A percentile compares a stretch with the other conserved stretches of the same genome.
These are phyloP conservation scores for Phytophthora syringae DNA, from an alignment of 352 stramenopile species.

Conservation along the genomic window DNA sequence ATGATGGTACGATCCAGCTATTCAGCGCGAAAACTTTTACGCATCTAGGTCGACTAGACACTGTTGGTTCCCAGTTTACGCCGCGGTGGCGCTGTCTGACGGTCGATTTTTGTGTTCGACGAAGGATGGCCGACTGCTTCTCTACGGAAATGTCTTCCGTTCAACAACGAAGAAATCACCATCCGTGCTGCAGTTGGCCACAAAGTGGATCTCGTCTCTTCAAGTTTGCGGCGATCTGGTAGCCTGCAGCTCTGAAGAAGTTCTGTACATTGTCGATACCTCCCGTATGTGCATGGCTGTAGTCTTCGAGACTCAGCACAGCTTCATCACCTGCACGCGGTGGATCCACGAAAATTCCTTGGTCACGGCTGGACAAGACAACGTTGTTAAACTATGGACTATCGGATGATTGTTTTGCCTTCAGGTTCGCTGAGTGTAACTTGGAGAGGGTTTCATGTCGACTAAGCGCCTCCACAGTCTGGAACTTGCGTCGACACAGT, in stretches of 20 bases:
- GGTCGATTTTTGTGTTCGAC: constrained; percentile 66
- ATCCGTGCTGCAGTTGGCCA: constrained; percentile 48
- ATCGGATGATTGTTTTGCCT: constrained; percentile 35
- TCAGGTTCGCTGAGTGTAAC: constrained; percentile 59
- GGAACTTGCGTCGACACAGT: constrained; percentile 78
- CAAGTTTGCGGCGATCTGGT: constrained; percentile 48
- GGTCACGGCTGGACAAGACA: constrained; percentile 69
- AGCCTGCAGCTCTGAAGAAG: constrained; percentile 64
- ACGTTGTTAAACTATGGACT: constrained; percentile 74
- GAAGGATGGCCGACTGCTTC: constrained; percentile 62
- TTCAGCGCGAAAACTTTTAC: constrained; percentile 54
- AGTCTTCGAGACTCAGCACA: constrained; percentile 56
- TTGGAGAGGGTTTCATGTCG: constrained; percentile 65
- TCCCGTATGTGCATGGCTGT: constrained; percentile 42
- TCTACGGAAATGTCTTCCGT: constrained; percentile 41
- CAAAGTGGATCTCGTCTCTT: constrained; percentile 72
- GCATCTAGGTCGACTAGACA: constrained; percentile 53
- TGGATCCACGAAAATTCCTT: constrained; percentile 55
- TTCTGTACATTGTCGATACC: constrained; percentile 65
- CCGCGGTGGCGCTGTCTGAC: constrained; percentile 34
- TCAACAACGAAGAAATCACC: constrained; percentile 9
- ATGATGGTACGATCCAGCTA: constrained; percentile 75
- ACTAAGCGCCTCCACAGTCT: constrained; percentile 38
- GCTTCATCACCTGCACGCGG: constrained; percentile 67
- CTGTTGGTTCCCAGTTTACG: constrained; percentile 65